phyloP scores from a whole-genome alignment of 306 rosid species.

The Vachellia collinsii region DNA sequence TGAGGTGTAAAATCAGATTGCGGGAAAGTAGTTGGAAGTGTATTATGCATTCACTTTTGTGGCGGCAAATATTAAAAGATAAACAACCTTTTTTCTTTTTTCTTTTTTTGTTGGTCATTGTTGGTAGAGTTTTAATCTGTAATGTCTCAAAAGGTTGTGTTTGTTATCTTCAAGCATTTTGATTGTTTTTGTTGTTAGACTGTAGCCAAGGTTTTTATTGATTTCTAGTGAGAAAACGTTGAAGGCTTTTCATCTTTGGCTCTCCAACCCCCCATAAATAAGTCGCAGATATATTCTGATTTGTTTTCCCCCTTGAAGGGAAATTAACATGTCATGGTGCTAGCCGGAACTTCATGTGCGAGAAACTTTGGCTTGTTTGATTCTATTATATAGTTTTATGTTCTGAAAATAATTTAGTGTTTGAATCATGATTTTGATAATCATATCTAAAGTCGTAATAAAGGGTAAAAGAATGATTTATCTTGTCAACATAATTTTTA shows the following conservation, averaged over 20 bases:
- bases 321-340: background rate
- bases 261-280: background rate
- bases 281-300: background rate
- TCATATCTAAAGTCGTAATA: background rate
- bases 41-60: constrained; percentile 84
- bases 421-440: background rate
- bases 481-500: background rate
- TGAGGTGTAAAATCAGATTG: constrained; percentile 99
- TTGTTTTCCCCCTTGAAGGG: background rate
- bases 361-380: background rate
- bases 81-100: constrained; percentile 32
- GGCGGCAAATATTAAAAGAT: constrained; percentile 58
- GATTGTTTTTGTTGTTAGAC: constrained; percentile 61
- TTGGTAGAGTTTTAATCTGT: constrained; percentile 60
- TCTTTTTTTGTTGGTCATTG: background rate
- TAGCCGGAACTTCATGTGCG: background rate
- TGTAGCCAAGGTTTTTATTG: constrained; percentile 54
- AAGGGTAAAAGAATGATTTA: background rate
- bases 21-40: constrained; percentile 87
- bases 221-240: background rate
- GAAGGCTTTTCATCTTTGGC: background rate
- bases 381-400: background rate
- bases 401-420: background rate
- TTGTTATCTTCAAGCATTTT: constrained; percentile 54
- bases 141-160: constrained; percentile 63